These are phyloP conservation scores for Scedosporium dehoogii DNA, from an alignment of 2,329 filamentous ascomycete genomes.

Conservation along the genomic window DNA sequence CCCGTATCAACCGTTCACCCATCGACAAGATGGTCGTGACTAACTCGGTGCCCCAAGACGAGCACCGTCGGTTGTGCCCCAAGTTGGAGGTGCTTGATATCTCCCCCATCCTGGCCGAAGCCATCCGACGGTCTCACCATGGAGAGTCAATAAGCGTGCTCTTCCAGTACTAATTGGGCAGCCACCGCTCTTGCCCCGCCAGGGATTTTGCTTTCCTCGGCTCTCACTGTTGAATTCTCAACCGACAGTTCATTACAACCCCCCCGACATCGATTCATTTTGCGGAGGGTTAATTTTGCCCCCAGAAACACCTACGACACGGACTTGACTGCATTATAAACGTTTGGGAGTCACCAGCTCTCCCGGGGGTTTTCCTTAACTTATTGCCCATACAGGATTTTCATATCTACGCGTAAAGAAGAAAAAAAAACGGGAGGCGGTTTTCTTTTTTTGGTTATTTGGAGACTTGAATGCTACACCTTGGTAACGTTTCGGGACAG, in stretches of 20 bases:
- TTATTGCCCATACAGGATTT: not conserved
- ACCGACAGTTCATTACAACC: not conserved
- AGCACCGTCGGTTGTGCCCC: conserved; percentile 66
- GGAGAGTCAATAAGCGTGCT: conserved; percentile 95
- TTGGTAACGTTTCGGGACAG: not conserved
- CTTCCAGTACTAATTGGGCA: conserved; percentile 36
- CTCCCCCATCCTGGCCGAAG: conserved; percentile 85
- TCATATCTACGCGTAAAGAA: not conserved
- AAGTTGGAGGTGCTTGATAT: conserved; percentile 90
- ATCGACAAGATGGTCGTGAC: conserved; percentile 93
- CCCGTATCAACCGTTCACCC: conserved; percentile 84
- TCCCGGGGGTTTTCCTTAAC: not conserved
- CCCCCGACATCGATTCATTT: not conserved
- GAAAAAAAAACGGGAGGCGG: not conserved
- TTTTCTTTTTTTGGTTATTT: not conserved
- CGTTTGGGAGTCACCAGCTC: not conserved
- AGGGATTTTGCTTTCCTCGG: not conserved
- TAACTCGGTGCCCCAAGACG: conserved; percentile 84
- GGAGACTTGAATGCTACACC: not conserved
- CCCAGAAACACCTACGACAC: not conserved
- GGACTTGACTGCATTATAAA: not conserved
- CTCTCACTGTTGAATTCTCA: not conserved
- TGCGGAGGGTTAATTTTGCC: not conserved
- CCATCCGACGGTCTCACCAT: conserved; percentile 91
- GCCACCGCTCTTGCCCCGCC: not conserved